Base-by-base conservation (phyloP, 2,329 filamentous ascomycete species). In the Penicillium hordei region DNA sequence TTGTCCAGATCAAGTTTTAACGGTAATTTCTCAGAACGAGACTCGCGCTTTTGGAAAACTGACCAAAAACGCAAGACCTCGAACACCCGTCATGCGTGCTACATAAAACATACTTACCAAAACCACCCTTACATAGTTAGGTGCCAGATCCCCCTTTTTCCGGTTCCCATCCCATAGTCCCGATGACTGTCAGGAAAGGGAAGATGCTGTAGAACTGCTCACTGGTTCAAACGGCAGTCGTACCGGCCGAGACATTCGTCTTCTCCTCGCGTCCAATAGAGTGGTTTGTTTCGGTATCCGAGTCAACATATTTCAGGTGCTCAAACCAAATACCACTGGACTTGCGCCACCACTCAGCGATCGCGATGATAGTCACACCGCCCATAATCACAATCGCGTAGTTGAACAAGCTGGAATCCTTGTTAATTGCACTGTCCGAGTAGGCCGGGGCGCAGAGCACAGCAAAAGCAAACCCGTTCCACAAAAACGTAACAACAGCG, bases 1-100 rank as follows among this genome's bases (percentile, higher is more conserved):
- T 93, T 93, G 92, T 91, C 90, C 89, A 90, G 89, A 92, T 92
- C 89, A 93, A 93, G 89, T 93, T 90, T 80, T 81, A 82, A 88
- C 90, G 89, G 90, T 93, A 88, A 93, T 85, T 86, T 93, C 89
- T 92, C 74, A 76, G 74, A 74, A 70, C 72, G 63, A 71, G 61
- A 42, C 34, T 56, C 13, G 61, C 57, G 55, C 51, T 46, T 51
- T 50, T 23, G 56, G 56, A 36, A n/a, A n/a, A n/a, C n/a, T 25
- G 31, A 44, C 38, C 53, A 55, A 50, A 55, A 49, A 6, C 39
- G 58, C 53, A 40, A 62, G 60, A 36, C 49, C 57, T 63, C 65
- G 65, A 65, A 67, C 65, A 65, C 63, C 65, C 63, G 65, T 60
- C 65, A 67, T 65, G 65, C 63, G 58, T 57, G 54, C 52, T 60